Percentiles rank a stretch among this genome's conserved stretches.
These are phyloP conservation scores for Microthlaspi erraticum DNA, from an alignment of 345 rosid genomes.

Conservation along the genomic window DNA sequence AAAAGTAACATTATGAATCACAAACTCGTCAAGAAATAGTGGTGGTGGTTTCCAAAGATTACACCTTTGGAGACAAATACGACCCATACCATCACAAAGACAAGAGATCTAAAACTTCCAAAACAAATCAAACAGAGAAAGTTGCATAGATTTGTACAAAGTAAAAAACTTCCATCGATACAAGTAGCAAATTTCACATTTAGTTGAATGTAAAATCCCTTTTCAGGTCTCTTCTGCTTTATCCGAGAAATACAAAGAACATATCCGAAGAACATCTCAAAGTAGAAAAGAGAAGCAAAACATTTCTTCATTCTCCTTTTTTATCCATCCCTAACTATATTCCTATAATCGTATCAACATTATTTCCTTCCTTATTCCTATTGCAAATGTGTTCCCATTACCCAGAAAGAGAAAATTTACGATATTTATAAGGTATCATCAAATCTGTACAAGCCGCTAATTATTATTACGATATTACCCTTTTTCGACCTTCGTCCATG, in stretches of 20 bases:
- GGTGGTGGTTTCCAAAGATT: constrained; percentile 2
- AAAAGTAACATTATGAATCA: constrained; percentile 12
- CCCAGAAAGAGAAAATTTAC: constrained; percentile 13
- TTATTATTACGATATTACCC: constrained; percentile 39
- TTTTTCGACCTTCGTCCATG: constrained; percentile 10
- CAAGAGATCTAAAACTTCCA: not conserved
- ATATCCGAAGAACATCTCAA: constrained; percentile 17
- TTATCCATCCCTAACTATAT: constrained; percentile 18
- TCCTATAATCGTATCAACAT: constrained; percentile 36
- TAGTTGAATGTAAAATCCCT: constrained; percentile 14
- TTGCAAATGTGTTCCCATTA: constrained; percentile 4
- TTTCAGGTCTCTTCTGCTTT: not conserved
- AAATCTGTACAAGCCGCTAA: constrained; percentile 43
- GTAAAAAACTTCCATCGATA: constrained; percentile 11
- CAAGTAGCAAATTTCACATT: not conserved
- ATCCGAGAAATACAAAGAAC: constrained; percentile 10
- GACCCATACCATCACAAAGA: not conserved
- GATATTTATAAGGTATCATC: constrained; percentile 38
- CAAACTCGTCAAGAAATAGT: not conserved
- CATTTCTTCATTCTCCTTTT: constrained; percentile 29
- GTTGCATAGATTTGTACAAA: constrained; percentile 7
- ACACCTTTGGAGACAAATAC: not conserved
- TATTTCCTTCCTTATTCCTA: constrained; percentile 25
- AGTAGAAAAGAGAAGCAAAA: constrained; percentile 26
- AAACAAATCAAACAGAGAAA: constrained; percentile 25